Evolutionary conservation across 495 filamentous ascomycete genomes (phyloP).

Genomic region (Trichoderma reesei): DNA sequence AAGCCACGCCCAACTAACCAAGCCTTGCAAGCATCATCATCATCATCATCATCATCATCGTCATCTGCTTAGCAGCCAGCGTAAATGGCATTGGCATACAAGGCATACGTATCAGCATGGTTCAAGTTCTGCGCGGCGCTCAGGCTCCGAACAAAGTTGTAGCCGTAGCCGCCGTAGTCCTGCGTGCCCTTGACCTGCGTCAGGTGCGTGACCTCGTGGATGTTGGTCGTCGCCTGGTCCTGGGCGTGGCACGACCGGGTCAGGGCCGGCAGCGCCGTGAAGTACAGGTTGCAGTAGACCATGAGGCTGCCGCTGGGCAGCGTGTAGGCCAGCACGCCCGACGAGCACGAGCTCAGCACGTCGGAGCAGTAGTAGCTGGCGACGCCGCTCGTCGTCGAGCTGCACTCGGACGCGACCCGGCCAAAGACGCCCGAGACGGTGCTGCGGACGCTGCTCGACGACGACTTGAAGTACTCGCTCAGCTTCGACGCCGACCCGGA

Average conservation of each 20-base stretch:
- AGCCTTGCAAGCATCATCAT: too few relatives aligned
- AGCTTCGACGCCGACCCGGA: slow-evolving; percentile 42
- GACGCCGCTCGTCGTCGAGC: slow-evolving; percentile 29
- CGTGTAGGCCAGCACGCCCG: slow-evolving; percentile 48
- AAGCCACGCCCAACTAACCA: too few relatives aligned
- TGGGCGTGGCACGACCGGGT: slow-evolving; percentile 43
- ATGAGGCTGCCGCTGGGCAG: slow-evolving; percentile 42
- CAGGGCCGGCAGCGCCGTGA: slow-evolving; percentile 36
- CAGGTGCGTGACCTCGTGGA: slow-evolving; percentile 57
- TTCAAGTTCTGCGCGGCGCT: slow-evolving; percentile 35
- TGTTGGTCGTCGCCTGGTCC: slow-evolving; percentile 48
- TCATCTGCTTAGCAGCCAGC: slow-evolving; percentile 8
- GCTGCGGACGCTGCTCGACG: slow-evolving; percentile 28
- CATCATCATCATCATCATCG: too few relatives aligned
- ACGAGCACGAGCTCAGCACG: slow-evolving; percentile 36
- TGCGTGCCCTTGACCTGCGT: slow-evolving; percentile 47
- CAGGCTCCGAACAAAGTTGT: slow-evolving; percentile 36
- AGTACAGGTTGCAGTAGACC: slow-evolving; percentile 49
- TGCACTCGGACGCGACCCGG: slow-evolving; percentile 43
- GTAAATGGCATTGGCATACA: slow-evolving; percentile 43
- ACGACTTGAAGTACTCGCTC: slow-evolving; percentile 54
- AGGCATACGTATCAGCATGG: slow-evolving; percentile 55
- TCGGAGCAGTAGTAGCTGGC: slow-evolving; percentile 46
- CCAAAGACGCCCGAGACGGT: slow-evolving; percentile 42
- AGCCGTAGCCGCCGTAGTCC: slow-evolving; percentile 50